These are phyloP conservation scores for Quercus gilva DNA, from an alignment of 306 rosid species.

Conservation along the genomic window DNA sequence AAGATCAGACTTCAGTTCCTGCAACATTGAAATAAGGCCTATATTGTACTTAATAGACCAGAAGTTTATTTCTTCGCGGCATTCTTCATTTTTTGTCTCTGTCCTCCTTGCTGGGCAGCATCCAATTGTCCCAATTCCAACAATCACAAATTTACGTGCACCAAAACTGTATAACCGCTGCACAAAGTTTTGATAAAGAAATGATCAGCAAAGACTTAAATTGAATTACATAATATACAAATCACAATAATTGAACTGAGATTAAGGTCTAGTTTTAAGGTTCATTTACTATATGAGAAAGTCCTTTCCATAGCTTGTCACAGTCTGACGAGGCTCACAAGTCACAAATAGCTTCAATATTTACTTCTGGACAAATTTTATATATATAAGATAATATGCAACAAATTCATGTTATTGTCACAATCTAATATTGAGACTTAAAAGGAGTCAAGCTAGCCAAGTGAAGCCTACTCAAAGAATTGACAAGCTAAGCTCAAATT, in stretches of 20 bases:
- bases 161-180: slow-evolving; percentile 62
- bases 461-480: no score
- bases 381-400: no score
- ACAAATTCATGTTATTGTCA: no score
- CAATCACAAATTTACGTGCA: slow-evolving; percentile 61
- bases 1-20: slow-evolving; percentile 37
- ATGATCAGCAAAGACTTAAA: not conserved
- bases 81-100: slow-evolving; percentile 27
- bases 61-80: slow-evolving; percentile 45
- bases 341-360: no score
- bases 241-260: not conserved
- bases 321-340: no score
- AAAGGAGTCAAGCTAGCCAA: no score
- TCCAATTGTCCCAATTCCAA: slow-evolving; percentile 57
- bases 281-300: no score
- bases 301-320: no score
- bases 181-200: not conserved
- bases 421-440: no score
- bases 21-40: slow-evolving; percentile 46
- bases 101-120: slow-evolving; percentile 65
- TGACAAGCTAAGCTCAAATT: no score
- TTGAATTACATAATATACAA: not conserved
- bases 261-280: no score
- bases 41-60: slow-evolving; percentile 38
- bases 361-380: no score